A percentile compares a stretch with the other conserved stretches of the same genome.
Evolutionary conservation across 352 stramenopile species (phyloP).

Genomic region (Halophytophthora polymorphica): DNA sequence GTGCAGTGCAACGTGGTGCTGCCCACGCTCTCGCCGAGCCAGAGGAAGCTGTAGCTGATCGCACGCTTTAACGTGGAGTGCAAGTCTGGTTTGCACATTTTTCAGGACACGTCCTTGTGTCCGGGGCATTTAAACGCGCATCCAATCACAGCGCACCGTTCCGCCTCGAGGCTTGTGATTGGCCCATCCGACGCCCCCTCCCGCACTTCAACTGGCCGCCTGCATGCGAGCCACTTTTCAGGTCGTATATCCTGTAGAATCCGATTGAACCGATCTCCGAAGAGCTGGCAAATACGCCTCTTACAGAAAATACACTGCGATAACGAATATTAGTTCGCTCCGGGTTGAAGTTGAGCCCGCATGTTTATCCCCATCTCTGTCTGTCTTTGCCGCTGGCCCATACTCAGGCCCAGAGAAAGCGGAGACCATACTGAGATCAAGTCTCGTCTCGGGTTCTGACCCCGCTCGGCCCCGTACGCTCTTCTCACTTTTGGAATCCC

Average conservation of each 20-base stretch:
- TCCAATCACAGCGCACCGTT: conserved; percentile 20
- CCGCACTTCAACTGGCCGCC: too few species aligned
- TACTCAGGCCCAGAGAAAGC: too few species aligned
- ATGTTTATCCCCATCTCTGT: neutral
- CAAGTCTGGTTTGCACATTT: too few species aligned
- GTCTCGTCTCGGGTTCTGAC: neutral
- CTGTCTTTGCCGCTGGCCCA: too few species aligned
- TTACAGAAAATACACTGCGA: too few species aligned
- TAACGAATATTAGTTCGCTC: neutral
- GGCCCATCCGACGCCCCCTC: too few species aligned
- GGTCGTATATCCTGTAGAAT: too few species aligned
- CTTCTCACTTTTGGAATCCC: conserved; percentile 22
- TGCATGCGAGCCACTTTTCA: too few species aligned
- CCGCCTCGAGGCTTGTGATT: neutral
- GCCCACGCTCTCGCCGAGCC: conserved; percentile 21
- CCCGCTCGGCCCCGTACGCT: neutral
- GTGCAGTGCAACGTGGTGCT: conserved; percentile 23
- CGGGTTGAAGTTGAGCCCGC: neutral
- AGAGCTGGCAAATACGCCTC: too few species aligned
- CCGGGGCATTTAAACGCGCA: conserved; percentile 21
- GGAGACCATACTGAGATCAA: too few species aligned
- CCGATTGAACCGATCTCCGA: too few species aligned
- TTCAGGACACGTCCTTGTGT: conserved; percentile 7
- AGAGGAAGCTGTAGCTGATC: neutral
- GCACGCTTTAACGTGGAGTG: too few species aligned